Conservation (phyloP, 768 basidiomycete genomes). For the Candolleomyces eurysporus region DNA sequence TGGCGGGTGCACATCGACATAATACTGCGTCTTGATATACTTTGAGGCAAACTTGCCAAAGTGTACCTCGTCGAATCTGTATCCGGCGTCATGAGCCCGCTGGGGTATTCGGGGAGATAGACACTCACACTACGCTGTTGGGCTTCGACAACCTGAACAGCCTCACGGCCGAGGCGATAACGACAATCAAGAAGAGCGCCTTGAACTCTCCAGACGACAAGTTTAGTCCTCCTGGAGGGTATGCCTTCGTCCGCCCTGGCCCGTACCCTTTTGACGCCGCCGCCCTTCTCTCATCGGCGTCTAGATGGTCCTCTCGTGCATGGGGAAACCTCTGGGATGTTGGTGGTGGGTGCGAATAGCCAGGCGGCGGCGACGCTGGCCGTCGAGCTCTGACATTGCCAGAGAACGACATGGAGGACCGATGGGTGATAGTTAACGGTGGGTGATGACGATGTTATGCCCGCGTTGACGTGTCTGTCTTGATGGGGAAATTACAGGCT, state of each 20-base stretch:
- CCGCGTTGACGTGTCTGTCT: constrained; percentile 8
- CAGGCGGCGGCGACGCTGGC: constrained; percentile 65
- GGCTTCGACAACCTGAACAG: constrained; percentile 85
- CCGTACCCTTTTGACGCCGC: constrained; percentile 66
- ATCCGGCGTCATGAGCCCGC: constrained; percentile 5
- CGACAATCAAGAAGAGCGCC: constrained; percentile 59
- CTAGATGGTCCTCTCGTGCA: constrained; percentile 60
- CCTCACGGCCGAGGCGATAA: constrained; percentile 79
- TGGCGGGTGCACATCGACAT: constrained; percentile 96
- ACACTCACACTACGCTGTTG: constrained; percentile 85
- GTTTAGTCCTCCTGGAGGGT: constrained; percentile 59
- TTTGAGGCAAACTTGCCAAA: constrained; percentile 96
- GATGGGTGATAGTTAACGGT: not conserved
- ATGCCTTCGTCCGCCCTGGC: constrained; percentile 45
- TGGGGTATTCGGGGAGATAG: not conserved
- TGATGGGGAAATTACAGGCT: not conserved
- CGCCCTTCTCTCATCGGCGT: constrained; percentile 69
- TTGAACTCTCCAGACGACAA: constrained; percentile 76
- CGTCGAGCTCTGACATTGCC: constrained; percentile 63
- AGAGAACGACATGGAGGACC: constrained; percentile 29
- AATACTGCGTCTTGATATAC: constrained; percentile 91
- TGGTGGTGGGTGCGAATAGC: constrained; percentile 12
- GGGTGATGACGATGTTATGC: not conserved
- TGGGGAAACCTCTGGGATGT: constrained; percentile 59
- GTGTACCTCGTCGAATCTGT: constrained; percentile 96